Evolutionary conservation across 2,329 filamentous ascomycete genomes (phyloP).

Genomic region (Colletotrichum godetiae): DNA sequence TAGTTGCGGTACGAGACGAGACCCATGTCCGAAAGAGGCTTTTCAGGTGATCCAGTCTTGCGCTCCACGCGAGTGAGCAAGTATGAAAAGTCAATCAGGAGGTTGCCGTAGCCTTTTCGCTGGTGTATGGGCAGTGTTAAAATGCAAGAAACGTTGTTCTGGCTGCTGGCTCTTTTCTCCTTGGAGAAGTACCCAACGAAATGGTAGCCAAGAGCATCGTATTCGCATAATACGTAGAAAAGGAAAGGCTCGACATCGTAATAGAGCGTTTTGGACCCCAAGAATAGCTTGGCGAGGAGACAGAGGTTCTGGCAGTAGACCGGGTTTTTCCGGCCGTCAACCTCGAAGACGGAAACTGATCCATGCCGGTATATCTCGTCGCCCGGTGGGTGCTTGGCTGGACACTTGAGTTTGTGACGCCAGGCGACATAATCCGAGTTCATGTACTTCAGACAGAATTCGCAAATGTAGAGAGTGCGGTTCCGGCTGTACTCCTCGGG

Average conservation of each 20-base stretch:
- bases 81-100: constrained; percentile 98
- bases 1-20: constrained; percentile 97
- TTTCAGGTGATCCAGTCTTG: constrained; percentile 96
- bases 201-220: constrained; percentile 90
- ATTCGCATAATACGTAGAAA: constrained; percentile 97
- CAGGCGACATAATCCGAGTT: constrained; percentile 98
- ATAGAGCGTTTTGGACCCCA: constrained; percentile 98
- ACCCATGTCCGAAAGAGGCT: constrained; percentile 97
- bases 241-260: constrained; percentile 98
- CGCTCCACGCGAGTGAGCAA: constrained; percentile 91
- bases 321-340: constrained; percentile 95
- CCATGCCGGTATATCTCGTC: constrained; percentile 97
- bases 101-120: constrained; percentile 94
- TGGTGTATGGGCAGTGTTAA: constrained; percentile 96
- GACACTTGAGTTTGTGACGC: constrained; percentile 97
- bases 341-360: constrained; percentile 95
- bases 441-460: constrained; percentile 99
- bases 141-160: constrained; percentile 98
- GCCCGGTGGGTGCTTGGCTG: constrained; percentile 94
- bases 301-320: constrained; percentile 99
- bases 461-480: constrained; percentile 96
- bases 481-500: constrained; percentile 98
- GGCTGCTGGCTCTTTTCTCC: constrained; percentile 92
- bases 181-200: constrained; percentile 99
- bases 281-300: constrained; percentile 92